Evolutionary conservation across 345 rosid genomes (phyloP), one percentile per base, ranked within the genome.

Genomic region (Ricinus communis): DNA sequence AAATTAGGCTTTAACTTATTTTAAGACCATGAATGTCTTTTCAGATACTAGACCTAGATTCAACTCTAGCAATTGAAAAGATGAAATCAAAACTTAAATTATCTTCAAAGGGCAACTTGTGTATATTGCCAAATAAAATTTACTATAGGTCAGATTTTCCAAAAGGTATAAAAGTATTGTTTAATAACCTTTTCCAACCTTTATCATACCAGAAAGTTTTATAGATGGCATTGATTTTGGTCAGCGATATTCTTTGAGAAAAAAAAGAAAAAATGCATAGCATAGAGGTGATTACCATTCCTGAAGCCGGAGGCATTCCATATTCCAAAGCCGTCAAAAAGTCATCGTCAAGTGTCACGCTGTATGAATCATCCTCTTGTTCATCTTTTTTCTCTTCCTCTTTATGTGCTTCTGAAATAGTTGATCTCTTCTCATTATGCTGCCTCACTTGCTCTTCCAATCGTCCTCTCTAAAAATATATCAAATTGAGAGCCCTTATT

Each of bases 271-370:
- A 33, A 43, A 24, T 24, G 45, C 41, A 67, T 4, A 21, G 14
- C 4, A 25, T 41, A 45, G 53, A n/a, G 54, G 52, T 28, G 24
- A 53, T 13, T 85, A 95, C 99, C 99, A 92, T 90, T 78, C 99
- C 99, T 8, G 97, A 92, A 70, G 97, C 99, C 0, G 97, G 99
- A 65, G 97, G 97, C 97, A 95, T 91, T 81, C 99, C 97, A 28
- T 92, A 95, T 79, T 95, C 97, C 76, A 95, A 73, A 71, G 97
- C 96, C 27, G 93, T 90, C 71, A 95, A 80, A 74, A 95, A 95
- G 88, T 91, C 99, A n/a, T 91, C 97, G 43, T 95, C 97, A 15
- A 95, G 86, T 59, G 92, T 89, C 79, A 95, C 97, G 80, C 89
- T 90, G 21, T 95, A 91, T 10, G 91, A 79, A 41, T 84, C 86